Evolutionary conservation across 2,329 filamentous ascomycete species (phyloP).

Genomic region (Diplodia sapinea): DNA sequence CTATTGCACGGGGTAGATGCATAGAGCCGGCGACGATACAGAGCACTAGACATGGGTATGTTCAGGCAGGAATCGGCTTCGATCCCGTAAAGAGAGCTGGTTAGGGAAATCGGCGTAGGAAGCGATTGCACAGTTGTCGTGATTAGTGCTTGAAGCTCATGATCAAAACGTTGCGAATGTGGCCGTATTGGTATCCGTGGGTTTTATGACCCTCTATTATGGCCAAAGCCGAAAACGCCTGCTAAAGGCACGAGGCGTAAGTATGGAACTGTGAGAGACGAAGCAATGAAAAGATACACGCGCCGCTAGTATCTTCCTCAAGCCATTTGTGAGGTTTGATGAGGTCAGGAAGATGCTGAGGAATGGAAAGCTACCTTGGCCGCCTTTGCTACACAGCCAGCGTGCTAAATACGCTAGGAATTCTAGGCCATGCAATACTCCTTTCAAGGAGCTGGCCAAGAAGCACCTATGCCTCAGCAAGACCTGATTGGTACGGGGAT

Average conservation of each 20-base stretch:
- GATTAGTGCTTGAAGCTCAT: background rate
- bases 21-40: background rate
- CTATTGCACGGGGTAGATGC: background rate
- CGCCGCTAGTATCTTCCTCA: background rate
- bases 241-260: background rate
- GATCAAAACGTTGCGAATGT: background rate
- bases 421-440: too few species aligned
- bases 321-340: background rate
- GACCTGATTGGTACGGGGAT: background rate
- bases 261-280: background rate
- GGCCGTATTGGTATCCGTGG: background rate
- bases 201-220: background rate
- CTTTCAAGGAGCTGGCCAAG: too few species aligned
- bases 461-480: too few species aligned
- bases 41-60: background rate
- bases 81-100: background rate
- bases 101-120: background rate
- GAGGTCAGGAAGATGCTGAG: background rate
- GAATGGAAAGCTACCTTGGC: background rate
- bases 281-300: background rate
- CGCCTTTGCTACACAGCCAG: background rate
- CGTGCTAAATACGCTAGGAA: background rate
- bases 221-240: background rate
- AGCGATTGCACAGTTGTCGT: background rate
- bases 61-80: background rate